Evolutionary conservation across 495 filamentous ascomycete species (phyloP), one percentile per base, ranked within the genome.

Genomic region (Diplogelasinospora grovesii): DNA sequence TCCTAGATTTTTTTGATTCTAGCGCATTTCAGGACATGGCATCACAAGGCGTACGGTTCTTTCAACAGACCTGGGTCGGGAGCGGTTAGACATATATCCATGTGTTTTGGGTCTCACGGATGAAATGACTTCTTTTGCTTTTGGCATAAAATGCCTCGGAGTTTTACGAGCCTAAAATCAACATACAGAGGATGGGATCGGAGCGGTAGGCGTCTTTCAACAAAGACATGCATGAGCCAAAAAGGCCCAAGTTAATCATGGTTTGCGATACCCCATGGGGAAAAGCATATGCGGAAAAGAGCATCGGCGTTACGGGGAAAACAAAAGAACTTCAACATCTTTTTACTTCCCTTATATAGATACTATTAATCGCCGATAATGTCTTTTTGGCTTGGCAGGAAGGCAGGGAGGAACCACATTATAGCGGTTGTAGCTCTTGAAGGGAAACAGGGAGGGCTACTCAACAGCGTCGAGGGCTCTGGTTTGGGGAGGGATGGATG

Each of bases 271-370:
- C 58, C 53, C 57, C 40, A 49, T 45, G 37, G 49, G 57, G 47
- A 49, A 58, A 54, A 52, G 49, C 55, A 64, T 59, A 46, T 42
- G 37, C 49, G 42, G 49, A 50, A 43, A 52, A 40, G 15, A 52
- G 45, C 52, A 60, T 50, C 53, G 61, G 61, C 59, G 61, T 65
- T 63, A 52, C 44, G 54, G 54, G 61, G 52, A 62, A 60, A 61
- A 54, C 48, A 60, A 65, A 65, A 65, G 61, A 65, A 61, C 43
- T 65, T 65, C 61, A 65, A 65, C 61, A 59, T 65, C 61, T 65
- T 65, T 65, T 53, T 40, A 53, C 59, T 63, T 59, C 57, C 56
- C n/a, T n/a, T n/a, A n/a, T n/a, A n/a, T 57, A 41, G 44, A 46
- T 48, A 44, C 45, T 48, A 47, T 43, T 57, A 56, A 55, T 56